Evolutionary conservation across 257 asterid species (phyloP).

Genomic region (Cinchona pubescens): DNA sequence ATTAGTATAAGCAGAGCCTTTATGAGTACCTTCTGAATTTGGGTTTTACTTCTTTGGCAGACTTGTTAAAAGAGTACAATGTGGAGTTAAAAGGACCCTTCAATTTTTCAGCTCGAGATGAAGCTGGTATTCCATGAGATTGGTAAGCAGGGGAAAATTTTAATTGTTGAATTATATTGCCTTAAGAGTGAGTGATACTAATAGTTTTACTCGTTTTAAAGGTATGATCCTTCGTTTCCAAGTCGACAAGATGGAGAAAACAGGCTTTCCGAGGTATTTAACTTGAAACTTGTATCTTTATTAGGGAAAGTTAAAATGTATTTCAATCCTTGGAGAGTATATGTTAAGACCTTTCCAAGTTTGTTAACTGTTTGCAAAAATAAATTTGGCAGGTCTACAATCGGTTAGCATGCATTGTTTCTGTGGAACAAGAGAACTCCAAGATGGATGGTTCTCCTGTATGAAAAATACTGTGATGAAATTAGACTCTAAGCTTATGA

Average conservation of each 20-base stretch:
- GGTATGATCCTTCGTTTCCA: conserved; percentile 68
- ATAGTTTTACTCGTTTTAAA: conserved; percentile 23
- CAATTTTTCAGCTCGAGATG: conserved; percentile 69
- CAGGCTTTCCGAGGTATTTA: conserved; percentile 61
- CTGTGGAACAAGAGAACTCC: conserved; percentile 79
- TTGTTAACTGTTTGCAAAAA: background rate
- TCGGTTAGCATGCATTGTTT: conserved; percentile 65
- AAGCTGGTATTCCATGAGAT: conserved; percentile 83
- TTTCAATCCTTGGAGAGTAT: background rate
- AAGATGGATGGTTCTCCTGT: conserved; percentile 34
- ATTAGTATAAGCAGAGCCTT: background rate
- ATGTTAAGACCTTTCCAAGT: background rate
- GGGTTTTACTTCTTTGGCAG: conserved; percentile 29
- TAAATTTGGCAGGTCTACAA: conserved; percentile 56
- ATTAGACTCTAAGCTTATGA: background rate
- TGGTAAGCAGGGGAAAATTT: conserved; percentile 44
- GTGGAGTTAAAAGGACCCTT: conserved; percentile 92
- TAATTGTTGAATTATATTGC: background rate
- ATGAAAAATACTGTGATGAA: conserved; percentile 15
- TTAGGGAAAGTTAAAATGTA: too few relatives aligned
- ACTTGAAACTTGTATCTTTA: background rate
- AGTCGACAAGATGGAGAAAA: conserved; percentile 28
- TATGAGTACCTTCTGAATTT: background rate
- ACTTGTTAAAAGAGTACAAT: conserved; percentile 63
- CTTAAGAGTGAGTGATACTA: conserved; percentile 3